phyloP scores from a whole-genome alignment of 805 yeast species.

The Osmozyma mogii region DNA sequence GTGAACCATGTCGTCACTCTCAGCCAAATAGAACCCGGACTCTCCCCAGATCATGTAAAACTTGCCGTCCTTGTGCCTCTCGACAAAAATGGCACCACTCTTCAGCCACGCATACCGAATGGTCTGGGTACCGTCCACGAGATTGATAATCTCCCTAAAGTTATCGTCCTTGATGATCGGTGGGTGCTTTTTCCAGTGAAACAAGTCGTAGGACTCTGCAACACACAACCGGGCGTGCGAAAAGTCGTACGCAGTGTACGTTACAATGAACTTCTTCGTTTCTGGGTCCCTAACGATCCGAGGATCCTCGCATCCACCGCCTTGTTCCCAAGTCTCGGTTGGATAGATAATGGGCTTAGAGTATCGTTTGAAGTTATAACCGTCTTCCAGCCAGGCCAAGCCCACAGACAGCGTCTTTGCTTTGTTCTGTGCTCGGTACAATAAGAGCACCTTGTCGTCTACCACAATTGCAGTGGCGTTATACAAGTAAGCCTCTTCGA shows the following conservation, averaged over 20 bases:
- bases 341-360: slow-evolving; percentile 26
- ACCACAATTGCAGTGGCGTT: slow-evolving; percentile 37
- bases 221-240: slow-evolving; percentile 30
- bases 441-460: slow-evolving; percentile 26
- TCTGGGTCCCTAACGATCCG: slow-evolving; percentile 32
- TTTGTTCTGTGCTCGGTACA: slow-evolving; percentile 33
- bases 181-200: slow-evolving; percentile 31
- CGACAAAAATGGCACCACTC: slow-evolving; percentile 32
- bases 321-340: slow-evolving; percentile 31
- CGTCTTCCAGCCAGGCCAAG: slow-evolving; percentile 35
- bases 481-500: slow-evolving; percentile 32
- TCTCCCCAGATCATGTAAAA: slow-evolving; percentile 41
- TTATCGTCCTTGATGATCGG: slow-evolving; percentile 19
- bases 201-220: slow-evolving; percentile 29
- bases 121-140: slow-evolving; percentile 15
- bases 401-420: slow-evolving; percentile 29
- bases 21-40: slow-evolving; percentile 29
- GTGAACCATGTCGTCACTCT: slow-evolving; percentile 24
- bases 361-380: slow-evolving; percentile 23
- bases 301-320: slow-evolving; percentile 39
- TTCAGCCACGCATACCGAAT: slow-evolving; percentile 34
- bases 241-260: slow-evolving; percentile 34
- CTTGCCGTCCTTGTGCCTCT: slow-evolving; percentile 22
- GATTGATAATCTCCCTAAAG: slow-evolving; percentile 28
- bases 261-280: slow-evolving; percentile 27